Conservation (phyloP, 129 eudicot genomes). For the Arctium lappa region DNA sequence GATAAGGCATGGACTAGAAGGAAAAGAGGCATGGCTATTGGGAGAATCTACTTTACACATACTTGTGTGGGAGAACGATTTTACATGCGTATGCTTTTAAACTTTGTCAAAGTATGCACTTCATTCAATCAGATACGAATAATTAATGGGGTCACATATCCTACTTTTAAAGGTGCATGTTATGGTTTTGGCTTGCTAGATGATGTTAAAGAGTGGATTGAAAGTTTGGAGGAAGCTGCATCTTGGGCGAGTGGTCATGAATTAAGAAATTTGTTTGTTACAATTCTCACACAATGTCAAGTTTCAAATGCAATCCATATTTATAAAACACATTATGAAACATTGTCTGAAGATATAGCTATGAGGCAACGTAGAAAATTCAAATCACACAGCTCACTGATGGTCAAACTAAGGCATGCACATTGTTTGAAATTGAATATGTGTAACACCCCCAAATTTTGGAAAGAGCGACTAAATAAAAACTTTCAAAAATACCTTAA, state of each 20-base stretch:
- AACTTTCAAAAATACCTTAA: no score
- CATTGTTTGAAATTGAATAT: no score
- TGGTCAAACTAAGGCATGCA: not conserved
- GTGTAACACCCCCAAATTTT: no score
- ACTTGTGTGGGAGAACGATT: no score
- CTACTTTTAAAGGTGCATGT: not conserved
- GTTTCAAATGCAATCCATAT: not conserved
- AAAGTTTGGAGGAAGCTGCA: not conserved
- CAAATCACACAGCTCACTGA: not conserved
- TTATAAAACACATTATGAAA: not conserved
- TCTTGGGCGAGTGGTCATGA: not conserved
- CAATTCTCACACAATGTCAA: not conserved
- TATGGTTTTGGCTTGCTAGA: constrained; percentile 1
- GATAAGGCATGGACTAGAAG: no score
- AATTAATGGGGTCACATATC: not conserved
- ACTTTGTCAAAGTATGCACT: no score
- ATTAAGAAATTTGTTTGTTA: not conserved
- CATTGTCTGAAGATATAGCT: not conserved
- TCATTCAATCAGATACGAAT: no score
- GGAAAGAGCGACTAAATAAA: no score
- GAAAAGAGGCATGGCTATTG: no score
- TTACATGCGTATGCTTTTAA: no score
- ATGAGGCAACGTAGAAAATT: not conserved
- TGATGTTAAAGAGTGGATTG: constrained; percentile 16
- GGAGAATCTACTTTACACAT: no score